Evolutionary conservation across 2,329 filamentous ascomycete species (phyloP).

Genomic region (Xylaria sp.): DNA sequence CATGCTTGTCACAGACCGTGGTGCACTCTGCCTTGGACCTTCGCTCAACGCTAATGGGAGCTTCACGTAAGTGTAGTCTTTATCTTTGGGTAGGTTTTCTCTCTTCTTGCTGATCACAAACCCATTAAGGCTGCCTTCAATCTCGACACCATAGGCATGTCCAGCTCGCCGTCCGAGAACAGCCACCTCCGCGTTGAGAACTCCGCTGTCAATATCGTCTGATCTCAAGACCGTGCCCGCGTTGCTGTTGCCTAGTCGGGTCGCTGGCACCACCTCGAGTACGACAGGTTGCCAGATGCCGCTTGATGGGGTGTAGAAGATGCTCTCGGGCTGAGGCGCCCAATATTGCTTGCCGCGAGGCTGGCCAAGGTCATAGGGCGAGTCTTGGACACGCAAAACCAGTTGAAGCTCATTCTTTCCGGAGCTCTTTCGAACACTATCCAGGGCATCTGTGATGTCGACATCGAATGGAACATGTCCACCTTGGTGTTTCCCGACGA

Average conservation of each 20-base stretch:
- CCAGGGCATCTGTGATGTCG: slow-evolving; percentile 60
- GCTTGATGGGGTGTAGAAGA: slow-evolving; percentile 63
- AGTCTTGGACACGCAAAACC: slow-evolving; percentile 66
- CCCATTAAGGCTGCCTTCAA: slow-evolving; percentile 60
- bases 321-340: slow-evolving; percentile 64
- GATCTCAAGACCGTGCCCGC: slow-evolving; percentile 63
- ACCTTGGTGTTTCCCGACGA: slow-evolving; percentile 60
- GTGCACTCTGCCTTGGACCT: slow-evolving; percentile 48
- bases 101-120: slow-evolving; percentile 51
- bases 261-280: slow-evolving; percentile 59
- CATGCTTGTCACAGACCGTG: slow-evolving; percentile 41
- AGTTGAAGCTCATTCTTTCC: slow-evolving; percentile 47
- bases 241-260: slow-evolving; percentile 60
- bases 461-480: slow-evolving; percentile 65
- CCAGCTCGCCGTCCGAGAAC: slow-evolving; percentile 56
- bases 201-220: slow-evolving; percentile 58
- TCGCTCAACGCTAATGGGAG: slow-evolving; percentile 55
- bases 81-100: slow-evolving; percentile 54
- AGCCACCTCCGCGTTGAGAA: slow-evolving; percentile 56
- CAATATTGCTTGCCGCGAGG: slow-evolving; percentile 73
- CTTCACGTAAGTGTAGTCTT: slow-evolving; percentile 53
- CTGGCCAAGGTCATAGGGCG: slow-evolving; percentile 67
- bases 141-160: slow-evolving; percentile 54
- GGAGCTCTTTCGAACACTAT: slow-evolving; percentile 29
- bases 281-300: slow-evolving; percentile 65